Evolutionary conservation across 2,329 filamentous ascomycete genomes (phyloP).

Genomic region (Claviceps spartinae): DNA sequence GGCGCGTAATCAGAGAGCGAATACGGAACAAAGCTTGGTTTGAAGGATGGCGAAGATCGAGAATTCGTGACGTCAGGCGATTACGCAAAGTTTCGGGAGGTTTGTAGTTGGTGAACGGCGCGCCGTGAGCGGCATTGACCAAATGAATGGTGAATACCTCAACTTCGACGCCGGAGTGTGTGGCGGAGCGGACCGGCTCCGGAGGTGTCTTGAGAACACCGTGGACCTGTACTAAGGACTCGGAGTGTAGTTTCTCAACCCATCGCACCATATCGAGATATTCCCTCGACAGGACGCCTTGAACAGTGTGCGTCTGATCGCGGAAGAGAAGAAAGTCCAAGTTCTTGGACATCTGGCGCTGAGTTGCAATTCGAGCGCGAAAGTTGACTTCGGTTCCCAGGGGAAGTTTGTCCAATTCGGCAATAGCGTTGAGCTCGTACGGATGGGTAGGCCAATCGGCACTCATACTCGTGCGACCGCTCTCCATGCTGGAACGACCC

Average conservation of each 20-base stretch:
- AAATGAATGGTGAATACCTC: conserved; percentile 44
- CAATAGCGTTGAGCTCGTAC: conserved; percentile 25
- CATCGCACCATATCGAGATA: conserved; percentile 68
- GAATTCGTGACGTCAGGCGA: conserved; percentile 63
- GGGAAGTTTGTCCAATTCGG: conserved; percentile 23
- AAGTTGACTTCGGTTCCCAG: conserved; percentile 28
- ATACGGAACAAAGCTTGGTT: conserved; percentile 83
- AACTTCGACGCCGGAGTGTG: conserved; percentile 64
- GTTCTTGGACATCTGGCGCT: conserved; percentile 68
- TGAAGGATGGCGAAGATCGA: conserved; percentile 73
- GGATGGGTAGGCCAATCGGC: conserved; percentile 26
- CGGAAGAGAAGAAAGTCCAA: conserved; percentile 78
- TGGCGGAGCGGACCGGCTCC: conserved; percentile 61
- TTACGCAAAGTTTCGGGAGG: conserved; percentile 53
- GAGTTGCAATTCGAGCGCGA: conserved; percentile 37
- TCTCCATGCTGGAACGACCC: conserved; percentile 16
- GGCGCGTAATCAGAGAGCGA: conserved; percentile 64
- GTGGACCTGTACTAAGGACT: conserved; percentile 64
- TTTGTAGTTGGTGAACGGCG: conserved; percentile 42
- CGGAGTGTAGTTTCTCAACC: conserved; percentile 69
- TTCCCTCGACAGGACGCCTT: conserved; percentile 54
- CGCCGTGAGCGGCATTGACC: conserved; percentile 34
- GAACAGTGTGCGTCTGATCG: conserved; percentile 70
- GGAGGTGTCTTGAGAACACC: conserved; percentile 62
- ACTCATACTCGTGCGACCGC: conserved; percentile 22